Base-by-base conservation (phyloP, 805 yeast species). In the Metschnikowia colocasiae region DNA sequence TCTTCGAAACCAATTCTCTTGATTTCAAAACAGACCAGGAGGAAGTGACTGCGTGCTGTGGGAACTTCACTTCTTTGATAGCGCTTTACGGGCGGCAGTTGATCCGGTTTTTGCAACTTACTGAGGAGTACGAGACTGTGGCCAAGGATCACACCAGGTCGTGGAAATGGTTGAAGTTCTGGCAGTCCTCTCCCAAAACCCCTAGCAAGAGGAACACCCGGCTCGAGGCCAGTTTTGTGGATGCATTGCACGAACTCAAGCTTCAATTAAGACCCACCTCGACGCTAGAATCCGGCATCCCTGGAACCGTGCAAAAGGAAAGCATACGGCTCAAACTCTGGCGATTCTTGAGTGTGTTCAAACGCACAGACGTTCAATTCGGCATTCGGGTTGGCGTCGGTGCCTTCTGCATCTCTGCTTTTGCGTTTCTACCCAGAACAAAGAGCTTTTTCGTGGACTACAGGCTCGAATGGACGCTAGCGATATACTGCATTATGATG, bases 381-480 rank as follows among this genome's bases (percentile, higher is more conserved):
- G 95, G 94, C 1, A 64, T 87, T 23, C 68, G 92, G 37, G 95
- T 87, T 12, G 94, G 90, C 0, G 58, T 86, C 10, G 96, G 96
- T 0, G 85, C 92, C 0, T 72, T 84, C 45, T 67, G 77, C 4
- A 65, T 87, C 25, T 81, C 90, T 0, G 54, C 78, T 0, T 81
- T 88, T 46, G 95, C 95, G 2, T 87, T 81, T 56, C 58, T 79
- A 23, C 82, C 83, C 2, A 59, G 61, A 10, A 79, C 89, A 0
- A 71, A 82, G 43, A 69, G 71, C 4, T 51, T 60, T 1, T 88
- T 87, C 56, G 74, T 68, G 40, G 74, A 71, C 35, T 86, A 88
- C 89, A 67, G 91, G 53, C 84, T 85, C 13, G 96, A 87, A 61
- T 87, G 96, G 96, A 82, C 89, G 0, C 65, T 87, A 32, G 86